Evolutionary conservation across 768 basidiomycete species (phyloP).

Genomic region (Multifurca ochricompacta): DNA sequence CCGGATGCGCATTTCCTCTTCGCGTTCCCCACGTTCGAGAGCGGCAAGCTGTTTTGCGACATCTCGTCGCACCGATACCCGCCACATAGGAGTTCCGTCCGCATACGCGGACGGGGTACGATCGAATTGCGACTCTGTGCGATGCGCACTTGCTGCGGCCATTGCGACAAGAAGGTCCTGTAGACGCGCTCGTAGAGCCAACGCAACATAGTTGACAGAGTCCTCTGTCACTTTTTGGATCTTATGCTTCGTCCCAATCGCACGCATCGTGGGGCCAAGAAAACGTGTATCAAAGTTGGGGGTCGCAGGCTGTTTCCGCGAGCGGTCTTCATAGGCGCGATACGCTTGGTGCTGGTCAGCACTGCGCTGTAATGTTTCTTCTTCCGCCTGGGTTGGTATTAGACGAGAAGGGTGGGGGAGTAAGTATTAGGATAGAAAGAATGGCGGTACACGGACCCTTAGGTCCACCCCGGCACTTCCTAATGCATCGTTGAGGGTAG

Average conservation of each 20-base stretch:
- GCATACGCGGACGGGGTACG: slow-evolving; percentile 57
- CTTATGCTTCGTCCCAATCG: slow-evolving; percentile 60
- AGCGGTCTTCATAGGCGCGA: slow-evolving; percentile 68
- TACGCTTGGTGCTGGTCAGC: slow-evolving; percentile 56
- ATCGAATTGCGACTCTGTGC: slow-evolving; percentile 63
- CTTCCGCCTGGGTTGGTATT: slow-evolving; percentile 56
- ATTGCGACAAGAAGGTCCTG: slow-evolving; percentile 61
- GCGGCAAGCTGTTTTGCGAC: slow-evolving; percentile 69
- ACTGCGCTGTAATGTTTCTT: slow-evolving; percentile 66
- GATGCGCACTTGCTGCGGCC: slow-evolving; percentile 60
- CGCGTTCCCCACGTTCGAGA: slow-evolving; percentile 72
- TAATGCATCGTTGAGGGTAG: slow-evolving; percentile 75
- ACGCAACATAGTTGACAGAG: slow-evolving; percentile 66
- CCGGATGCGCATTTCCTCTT: slow-evolving; percentile 71
- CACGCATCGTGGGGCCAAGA: slow-evolving; percentile 60
- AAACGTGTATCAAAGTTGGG: slow-evolving; percentile 64
- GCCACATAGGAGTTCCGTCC: slow-evolving; percentile 76
- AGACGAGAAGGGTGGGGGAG: neutral
- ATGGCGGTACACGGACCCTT: slow-evolving; percentile 38
- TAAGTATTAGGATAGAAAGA: neutral
- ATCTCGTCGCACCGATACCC: slow-evolving; percentile 66
- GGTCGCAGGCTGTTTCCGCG: slow-evolving; percentile 62
- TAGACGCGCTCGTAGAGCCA: slow-evolving; percentile 69
- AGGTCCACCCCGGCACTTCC: slow-evolving; percentile 85
- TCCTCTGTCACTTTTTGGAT: slow-evolving; percentile 64